Evolutionary conservation across 192 early-diverging fungal species (phyloP).

Genomic region (Dissophora globulifera): DNA sequence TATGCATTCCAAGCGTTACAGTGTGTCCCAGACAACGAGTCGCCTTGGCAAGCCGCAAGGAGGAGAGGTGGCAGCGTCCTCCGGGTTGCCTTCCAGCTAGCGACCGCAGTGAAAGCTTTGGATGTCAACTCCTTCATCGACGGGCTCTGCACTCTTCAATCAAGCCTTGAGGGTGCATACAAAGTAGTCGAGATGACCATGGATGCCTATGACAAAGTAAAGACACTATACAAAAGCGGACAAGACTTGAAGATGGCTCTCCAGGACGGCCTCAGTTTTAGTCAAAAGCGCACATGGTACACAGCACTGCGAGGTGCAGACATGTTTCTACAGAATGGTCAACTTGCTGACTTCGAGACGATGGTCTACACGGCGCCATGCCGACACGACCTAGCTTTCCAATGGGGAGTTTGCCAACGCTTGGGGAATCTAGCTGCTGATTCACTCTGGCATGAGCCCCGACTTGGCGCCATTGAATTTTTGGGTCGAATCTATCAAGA

Average conservation of each 20-base stretch:
- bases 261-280: neutral
- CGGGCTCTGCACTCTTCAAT: neutral
- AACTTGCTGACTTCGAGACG: neutral
- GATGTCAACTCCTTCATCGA: neutral
- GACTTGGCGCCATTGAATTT: neutral
- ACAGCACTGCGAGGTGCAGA: conserved; percentile 2
- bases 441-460: neutral
- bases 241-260: neutral
- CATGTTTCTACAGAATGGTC: neutral
- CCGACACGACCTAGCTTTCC: neutral
- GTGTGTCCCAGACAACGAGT: neutral
- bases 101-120: conserved; percentile 3
- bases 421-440: neutral
- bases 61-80: neutral
- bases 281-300: conserved; percentile 6
- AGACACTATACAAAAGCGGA: neutral
- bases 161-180: neutral
- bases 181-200: neutral
- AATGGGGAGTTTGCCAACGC: conserved; percentile 8
- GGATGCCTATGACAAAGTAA: neutral
- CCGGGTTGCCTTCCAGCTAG: neutral
- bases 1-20: conserved; percentile 2
- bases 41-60: neutral
- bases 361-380: conserved; percentile 10
- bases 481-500: conserved; percentile 3